Conservation (phyloP, 257 asterid species). For the Solanum virginianum region DNA sequence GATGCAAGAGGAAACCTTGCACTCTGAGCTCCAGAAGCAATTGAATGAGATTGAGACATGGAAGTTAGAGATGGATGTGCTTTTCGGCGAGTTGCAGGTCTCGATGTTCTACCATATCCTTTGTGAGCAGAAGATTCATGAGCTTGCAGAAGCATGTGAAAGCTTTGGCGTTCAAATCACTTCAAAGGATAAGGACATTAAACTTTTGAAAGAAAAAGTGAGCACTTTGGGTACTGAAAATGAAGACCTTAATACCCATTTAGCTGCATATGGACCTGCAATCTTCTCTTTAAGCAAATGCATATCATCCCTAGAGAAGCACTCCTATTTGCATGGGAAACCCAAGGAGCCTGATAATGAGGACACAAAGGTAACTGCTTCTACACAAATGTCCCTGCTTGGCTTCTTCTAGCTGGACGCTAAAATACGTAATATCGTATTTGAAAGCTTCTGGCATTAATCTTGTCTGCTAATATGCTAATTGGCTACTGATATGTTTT, state of each 20-base stretch:
- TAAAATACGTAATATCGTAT: not conserved
- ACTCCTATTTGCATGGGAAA: slow-evolving; percentile 32
- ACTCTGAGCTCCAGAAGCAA: slow-evolving; percentile 36
- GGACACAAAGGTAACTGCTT: slow-evolving; percentile 37
- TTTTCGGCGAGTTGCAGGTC: slow-evolving; percentile 50
- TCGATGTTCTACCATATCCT: slow-evolving; percentile 43
- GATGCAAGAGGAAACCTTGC: slow-evolving; percentile 31
- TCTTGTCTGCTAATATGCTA: not conserved
- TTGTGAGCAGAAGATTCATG: slow-evolving; percentile 62
- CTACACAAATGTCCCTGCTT: not conserved
- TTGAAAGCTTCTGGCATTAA: not conserved
- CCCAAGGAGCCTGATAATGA: slow-evolving; percentile 33
- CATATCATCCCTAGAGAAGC: slow-evolving; percentile 58
- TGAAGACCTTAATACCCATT: slow-evolving; percentile 35
- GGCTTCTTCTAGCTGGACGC: not conserved
- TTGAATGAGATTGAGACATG: slow-evolving; percentile 32
- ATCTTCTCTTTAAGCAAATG: slow-evolving; percentile 49
- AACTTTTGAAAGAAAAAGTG: slow-evolving; percentile 18
- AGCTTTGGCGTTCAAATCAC: slow-evolving; percentile 24
- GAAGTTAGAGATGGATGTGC: slow-evolving; percentile 38
- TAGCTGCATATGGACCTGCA: slow-evolving; percentile 57
- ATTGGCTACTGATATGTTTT: not conserved
- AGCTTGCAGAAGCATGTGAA: slow-evolving; percentile 39
- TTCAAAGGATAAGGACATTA: slow-evolving; percentile 13
- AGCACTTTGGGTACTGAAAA: slow-evolving; percentile 18